Evolutionary conservation across 2,329 filamentous ascomycete species (phyloP), one percentile per base, ranked within the genome.

Genomic region (Aspergillus quadricinctus): DNA sequence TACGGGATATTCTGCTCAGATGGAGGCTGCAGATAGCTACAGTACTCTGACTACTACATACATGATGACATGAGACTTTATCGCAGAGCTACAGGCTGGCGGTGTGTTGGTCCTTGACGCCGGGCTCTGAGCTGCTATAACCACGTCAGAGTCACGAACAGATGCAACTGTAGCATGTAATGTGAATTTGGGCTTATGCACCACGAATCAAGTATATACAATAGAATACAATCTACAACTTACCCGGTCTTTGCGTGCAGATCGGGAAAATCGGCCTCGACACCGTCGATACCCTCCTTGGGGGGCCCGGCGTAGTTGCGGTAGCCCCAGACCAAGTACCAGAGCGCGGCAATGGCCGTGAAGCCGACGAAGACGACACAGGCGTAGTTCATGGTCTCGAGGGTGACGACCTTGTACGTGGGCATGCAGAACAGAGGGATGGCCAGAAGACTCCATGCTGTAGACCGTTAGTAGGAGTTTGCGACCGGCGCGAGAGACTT

Each of bases 351-450:
- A 56, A 90, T 80, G 41, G 77, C 50, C 54, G 83, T 80, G 59
- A 88, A 87, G 4, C 79, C 85, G 27, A 87, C 81, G 63, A 90
- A 89, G n/a, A 91, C 88, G 35, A 86, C 88, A 14, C 85, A 85
- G 1, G 87, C 88, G 71, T 89, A 91, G 78, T 91, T 91, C 78
- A 90, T 87, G 41, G 77, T 80, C 19, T 74, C 69, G 5, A 80
- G 72, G 0, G 79, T 81, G 41, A 88, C 84, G 5, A 84, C 84
- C n/a, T 88, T 75, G 46, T 73, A 73, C 0, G 84, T 81, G 0
- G 67, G 68, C 68, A 70, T 70, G 45, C 66, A 90, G 78, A 90
- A 90, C 17, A 90, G 81, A 1, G 88, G 87, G 52, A 90, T 83
- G 37, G 86, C 87, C 53, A 91, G 80, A 14, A 80, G 63, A 54